Evolutionary conservation across 208 protist species (phyloP), one percentile per base, ranked within the genome.

Genomic region (Leishmania tropica): DNA sequence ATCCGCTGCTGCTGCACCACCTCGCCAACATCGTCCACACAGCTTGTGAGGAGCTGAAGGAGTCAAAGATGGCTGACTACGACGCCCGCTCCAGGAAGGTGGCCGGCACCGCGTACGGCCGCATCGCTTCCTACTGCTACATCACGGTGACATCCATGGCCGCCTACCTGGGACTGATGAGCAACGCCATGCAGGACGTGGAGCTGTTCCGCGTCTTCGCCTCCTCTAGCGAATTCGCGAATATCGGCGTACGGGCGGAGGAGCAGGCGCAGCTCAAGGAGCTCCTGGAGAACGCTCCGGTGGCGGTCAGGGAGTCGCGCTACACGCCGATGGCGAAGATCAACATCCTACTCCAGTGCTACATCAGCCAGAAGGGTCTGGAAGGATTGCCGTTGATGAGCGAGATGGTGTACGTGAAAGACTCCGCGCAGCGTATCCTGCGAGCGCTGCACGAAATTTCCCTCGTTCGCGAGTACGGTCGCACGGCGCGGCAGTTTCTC

Each of bases 391-490:
- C 99, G 11, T 92, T 99, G 58, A 93, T 99, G 81, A 95, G 99
- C 28, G 99, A 99, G 92, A 99, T 99, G 90, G 97, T 99, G n/a
- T 99, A 99, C 90, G 95, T 99, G 72, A 99, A 99, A 58, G 99
- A 99, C 87, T 98, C 89, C 19, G 98, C 98, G 11, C 93, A 95
- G 76, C 93, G 97, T 76, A 97, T 99, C 45, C 81, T 97, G 81
- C 89, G 98, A 11, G 95, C 97, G 17, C 71, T 99, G 51, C 99
- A 98, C 88, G 99, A 99, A 83, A 99, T 99, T 64, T 91, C 93
- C 47, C 78, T 99, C 19, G 93, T 98, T 48, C 92, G 96, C 67
- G 98, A 99, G 56, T 99, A 98, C 95, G 98, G 99, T n/a, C 91
- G 94, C 75, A 94, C 99, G 1, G 94, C 99, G 17, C 88, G 96